A percentile compares a stretch with the other conserved stretches of the same genome.
Conservation (phyloP, 2,329 filamentous ascomycete genomes). For the Penicillium verrucosum region DNA sequence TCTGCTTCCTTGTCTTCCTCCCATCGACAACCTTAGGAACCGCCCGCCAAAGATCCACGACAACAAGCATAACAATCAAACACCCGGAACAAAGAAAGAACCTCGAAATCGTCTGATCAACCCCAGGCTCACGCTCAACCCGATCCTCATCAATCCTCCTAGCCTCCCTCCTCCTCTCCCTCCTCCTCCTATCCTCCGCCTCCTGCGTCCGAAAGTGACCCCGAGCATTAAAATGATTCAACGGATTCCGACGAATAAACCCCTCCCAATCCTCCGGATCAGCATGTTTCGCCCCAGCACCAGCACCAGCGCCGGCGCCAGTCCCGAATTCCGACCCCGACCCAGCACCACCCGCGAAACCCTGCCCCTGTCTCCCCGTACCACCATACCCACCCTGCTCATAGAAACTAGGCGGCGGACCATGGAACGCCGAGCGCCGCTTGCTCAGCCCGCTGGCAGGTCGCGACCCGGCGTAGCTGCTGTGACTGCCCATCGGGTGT, state of each 20-base stretch:
- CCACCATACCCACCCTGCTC: slow-evolving; percentile 73
- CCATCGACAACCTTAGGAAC: neutral
- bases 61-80: slow-evolving; percentile 32
- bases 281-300: neutral
- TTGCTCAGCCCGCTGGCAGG: slow-evolving; percentile 77
- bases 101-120: slow-evolving; percentile 24
- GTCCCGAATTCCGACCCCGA: neutral
- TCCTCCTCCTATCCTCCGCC: slow-evolving; percentile 55
- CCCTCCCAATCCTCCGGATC: slow-evolving; percentile 35
- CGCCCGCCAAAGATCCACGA: slow-evolving; percentile 6
- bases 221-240: slow-evolving; percentile 74
- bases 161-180: slow-evolving; percentile 45
- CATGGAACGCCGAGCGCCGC: slow-evolving; percentile 71
- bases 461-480: slow-evolving; percentile 57
- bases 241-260: slow-evolving; percentile 48
- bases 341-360: slow-evolving; percentile 35
- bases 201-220: slow-evolving; percentile 72
- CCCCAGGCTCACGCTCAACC: neutral
- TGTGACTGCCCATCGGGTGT: slow-evolving; percentile 54
- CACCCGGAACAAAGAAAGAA: slow-evolving; percentile 42
- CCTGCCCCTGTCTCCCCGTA: slow-evolving; percentile 55
- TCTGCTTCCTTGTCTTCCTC: slow-evolving; percentile 7
- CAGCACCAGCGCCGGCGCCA: neutral
- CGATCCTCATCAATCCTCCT: slow-evolving; percentile 21
- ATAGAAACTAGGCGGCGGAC: slow-evolving; percentile 88